Conservation (phyloP, 768 basidiomycete genomes). For the Tylopilus intermedius region DNA sequence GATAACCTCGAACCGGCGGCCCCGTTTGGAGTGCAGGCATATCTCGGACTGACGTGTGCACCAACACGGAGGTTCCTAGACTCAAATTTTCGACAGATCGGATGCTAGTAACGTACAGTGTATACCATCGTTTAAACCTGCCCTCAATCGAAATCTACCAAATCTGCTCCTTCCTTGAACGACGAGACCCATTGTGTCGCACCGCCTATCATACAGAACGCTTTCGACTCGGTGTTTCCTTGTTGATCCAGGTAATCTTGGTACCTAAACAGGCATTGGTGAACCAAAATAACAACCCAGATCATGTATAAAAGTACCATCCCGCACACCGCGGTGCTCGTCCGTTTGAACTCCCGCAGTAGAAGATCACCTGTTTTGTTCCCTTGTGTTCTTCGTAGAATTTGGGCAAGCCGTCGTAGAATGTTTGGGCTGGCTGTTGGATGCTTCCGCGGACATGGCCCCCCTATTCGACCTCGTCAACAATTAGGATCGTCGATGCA, state of each 20-base stretch:
- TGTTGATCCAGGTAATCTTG: slow-evolving; percentile 41
- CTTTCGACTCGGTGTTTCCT: slow-evolving; percentile 32
- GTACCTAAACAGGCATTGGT: slow-evolving; percentile 34
- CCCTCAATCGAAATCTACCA: slow-evolving; percentile 20
- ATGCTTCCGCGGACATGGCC: slow-evolving; percentile 50
- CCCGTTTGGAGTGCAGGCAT: neutral
- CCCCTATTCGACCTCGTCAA: slow-evolving; percentile 33
- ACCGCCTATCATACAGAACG: slow-evolving; percentile 42
- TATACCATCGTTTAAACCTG: neutral
- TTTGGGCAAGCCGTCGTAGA: slow-evolving; percentile 39
- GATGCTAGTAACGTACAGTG: neutral
- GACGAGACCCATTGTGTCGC: slow-evolving; percentile 35
- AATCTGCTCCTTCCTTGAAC: slow-evolving; percentile 28
- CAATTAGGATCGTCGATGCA: neutral
- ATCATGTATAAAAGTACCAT: slow-evolving; percentile 35
- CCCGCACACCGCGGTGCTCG: slow-evolving; percentile 51
- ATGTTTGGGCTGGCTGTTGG: slow-evolving; percentile 47
- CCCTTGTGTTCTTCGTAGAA: slow-evolving; percentile 40
- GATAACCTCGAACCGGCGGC: neutral
- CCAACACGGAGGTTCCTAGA: neutral
- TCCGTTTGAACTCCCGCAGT: slow-evolving; percentile 48
- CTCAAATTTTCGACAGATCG: neutral
- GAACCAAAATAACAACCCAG: neutral
- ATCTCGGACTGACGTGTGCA: neutral
- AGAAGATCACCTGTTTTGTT: slow-evolving; percentile 46